Percentiles rank a stretch among this genome's conserved stretches.
Evolutionary conservation across 2,329 filamentous ascomycete genomes (phyloP).

Genomic region (Colletotrichum somersetense): DNA sequence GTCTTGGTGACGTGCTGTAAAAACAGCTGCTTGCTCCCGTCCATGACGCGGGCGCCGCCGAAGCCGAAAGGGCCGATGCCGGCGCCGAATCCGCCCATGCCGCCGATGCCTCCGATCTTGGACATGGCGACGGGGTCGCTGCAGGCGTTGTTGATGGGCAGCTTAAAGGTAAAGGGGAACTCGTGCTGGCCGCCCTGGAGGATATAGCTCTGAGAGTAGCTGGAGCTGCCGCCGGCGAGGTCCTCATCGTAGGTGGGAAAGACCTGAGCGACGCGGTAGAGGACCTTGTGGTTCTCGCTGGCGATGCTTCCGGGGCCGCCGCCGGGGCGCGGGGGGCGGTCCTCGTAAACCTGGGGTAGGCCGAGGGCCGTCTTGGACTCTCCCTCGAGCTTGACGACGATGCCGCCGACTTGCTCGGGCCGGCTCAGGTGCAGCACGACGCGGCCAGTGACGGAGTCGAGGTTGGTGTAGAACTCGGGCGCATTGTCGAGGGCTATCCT

Average conservation of each 20-base stretch:
- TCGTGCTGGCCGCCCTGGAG: slow-evolving; percentile 78
- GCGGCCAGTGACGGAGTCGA: slow-evolving; percentile 77
- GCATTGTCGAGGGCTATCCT: slow-evolving; percentile 75
- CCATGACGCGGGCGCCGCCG: slow-evolving; percentile 70
- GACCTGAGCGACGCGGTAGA: slow-evolving; percentile 81
- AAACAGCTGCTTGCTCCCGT: slow-evolving; percentile 72
- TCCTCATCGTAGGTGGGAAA: slow-evolving; percentile 71
- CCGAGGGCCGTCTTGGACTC: slow-evolving; percentile 77
- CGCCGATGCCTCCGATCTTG: slow-evolving; percentile 65
- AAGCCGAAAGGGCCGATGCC: slow-evolving; percentile 61
- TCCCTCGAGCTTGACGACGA: slow-evolving; percentile 87
- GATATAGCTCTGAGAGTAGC: slow-evolving; percentile 62
- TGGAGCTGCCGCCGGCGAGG: slow-evolving; percentile 56
- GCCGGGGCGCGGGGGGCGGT: slow-evolving; percentile 49
- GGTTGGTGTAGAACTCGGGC: slow-evolving; percentile 82
- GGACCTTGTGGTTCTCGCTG: slow-evolving; percentile 76
- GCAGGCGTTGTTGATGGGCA: slow-evolving; percentile 82
- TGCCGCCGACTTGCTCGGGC: slow-evolving; percentile 77
- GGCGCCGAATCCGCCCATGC: slow-evolving; percentile 64
- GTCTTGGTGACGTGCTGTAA: slow-evolving; percentile 84
- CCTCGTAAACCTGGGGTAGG: slow-evolving; percentile 60
- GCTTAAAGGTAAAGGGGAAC: slow-evolving; percentile 83
- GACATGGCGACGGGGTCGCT: slow-evolving; percentile 66
- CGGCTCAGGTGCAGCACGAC: slow-evolving; percentile 70
- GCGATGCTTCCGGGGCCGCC: slow-evolving; percentile 58